Evolutionary conservation across 768 basidiomycete species (phyloP), one percentile per base, ranked within the genome.

Genomic region (Mycena sanguinolenta): DNA sequence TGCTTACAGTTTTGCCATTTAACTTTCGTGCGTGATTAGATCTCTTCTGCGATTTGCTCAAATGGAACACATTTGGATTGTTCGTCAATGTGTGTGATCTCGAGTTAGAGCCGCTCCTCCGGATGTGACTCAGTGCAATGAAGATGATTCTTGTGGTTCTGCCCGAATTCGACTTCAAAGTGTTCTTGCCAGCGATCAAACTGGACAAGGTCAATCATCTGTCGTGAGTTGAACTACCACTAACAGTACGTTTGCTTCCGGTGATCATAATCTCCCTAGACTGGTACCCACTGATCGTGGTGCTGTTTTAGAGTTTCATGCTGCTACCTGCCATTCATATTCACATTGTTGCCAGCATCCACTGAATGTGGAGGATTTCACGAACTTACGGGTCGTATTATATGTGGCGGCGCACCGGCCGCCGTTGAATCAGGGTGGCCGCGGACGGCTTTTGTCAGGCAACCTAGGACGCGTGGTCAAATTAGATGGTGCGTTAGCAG

Each of bases 61-160:
- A 60, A 60, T 28, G 19, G 85, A 84, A 86, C 68, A 82, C 85
- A 25, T 86, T 84, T 53, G 85, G 85, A 17, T 60, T 86, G 23
- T 79, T 83, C 23, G 80, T 82, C 58, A 80, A 77, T 71, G 78
- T 81, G 57, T 67, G 75, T 63, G 12, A 10, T 50, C 30, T 69
- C 14, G 12, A 21, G 17, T 34, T 36, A 13, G 3, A 32, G 44
- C 30, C 36, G 4, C 16, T 17, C 23, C 23, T 36, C 50, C 3
- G 27, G 23, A 52, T 10, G 13, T 52, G 19, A 52, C 25, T 52
- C 4, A 9, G n/a, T n/a, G n/a, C n/a, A n/a, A n/a, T n/a, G 59
- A 65, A 84, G 79, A 74, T 78, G 8, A 72, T 80, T 1, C 46
- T 84, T 52, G 83, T 85, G 25, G 76, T 85, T 27, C 71, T 84